Percentiles rank a stretch among this genome's conserved stretches.
Conservation (phyloP, 2,329 filamentous ascomycete species). For the Bipolaris gigantea region DNA sequence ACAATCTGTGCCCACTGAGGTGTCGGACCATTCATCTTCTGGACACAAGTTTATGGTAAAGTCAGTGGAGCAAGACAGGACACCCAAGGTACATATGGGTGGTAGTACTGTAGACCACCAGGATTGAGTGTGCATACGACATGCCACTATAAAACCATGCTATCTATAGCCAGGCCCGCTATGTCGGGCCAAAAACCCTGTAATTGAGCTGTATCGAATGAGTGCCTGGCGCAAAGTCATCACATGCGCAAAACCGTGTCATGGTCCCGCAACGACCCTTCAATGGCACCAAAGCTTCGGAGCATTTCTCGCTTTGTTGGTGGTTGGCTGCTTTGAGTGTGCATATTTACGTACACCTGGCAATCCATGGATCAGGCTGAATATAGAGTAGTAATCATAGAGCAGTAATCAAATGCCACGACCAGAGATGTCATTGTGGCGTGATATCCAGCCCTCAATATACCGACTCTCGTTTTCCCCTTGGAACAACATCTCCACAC, state of each 20-base stretch:
- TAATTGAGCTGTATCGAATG: background rate
- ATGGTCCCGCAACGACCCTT: conserved; percentile 1
- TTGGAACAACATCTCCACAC: background rate
- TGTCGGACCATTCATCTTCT: background rate
- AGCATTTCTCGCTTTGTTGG: background rate
- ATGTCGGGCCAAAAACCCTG: background rate
- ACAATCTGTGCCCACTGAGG: background rate
- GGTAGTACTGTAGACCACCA: background rate
- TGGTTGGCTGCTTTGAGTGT: background rate
- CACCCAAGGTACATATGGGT: background rate
- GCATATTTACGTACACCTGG: conserved; percentile 6
- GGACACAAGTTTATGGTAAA: background rate
- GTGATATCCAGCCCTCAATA: background rate
- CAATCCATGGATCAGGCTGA: background rate
- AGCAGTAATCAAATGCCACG: background rate
- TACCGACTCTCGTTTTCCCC: background rate
- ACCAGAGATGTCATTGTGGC: conserved; percentile 1
- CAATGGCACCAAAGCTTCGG: conserved; percentile 1
- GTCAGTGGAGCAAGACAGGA: background rate
- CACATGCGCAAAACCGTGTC: background rate
- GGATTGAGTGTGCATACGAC: background rate
- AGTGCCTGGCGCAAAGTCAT: background rate
- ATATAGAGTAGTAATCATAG: background rate
- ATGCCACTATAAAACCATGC: background rate
- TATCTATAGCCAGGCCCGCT: background rate